Evolutionary conservation across 2,329 filamentous ascomycete genomes (phyloP).

Genomic region (Monosporascus sp.): DNA sequence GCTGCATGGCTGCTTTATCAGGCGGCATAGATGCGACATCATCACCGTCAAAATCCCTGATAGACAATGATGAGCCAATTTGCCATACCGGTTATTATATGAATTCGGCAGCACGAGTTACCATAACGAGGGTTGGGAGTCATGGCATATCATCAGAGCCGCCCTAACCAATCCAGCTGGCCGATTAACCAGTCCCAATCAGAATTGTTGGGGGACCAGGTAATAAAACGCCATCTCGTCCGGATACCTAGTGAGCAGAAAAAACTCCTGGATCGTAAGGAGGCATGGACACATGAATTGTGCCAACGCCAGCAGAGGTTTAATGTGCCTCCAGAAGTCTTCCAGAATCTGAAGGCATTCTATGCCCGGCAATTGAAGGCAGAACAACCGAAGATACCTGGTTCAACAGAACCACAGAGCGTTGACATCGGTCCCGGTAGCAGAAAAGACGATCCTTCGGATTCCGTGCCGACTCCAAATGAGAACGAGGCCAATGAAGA

Average conservation of each 20-base stretch:
- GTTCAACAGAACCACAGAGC: background rate
- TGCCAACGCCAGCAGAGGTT: slow-evolving; percentile 15
- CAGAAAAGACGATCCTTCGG: slow-evolving; percentile 1
- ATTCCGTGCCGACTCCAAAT: slow-evolving; percentile 1
- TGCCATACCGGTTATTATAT: background rate
- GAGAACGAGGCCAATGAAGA: background rate
- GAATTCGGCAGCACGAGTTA: background rate
- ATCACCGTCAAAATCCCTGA: no score
- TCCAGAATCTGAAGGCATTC: slow-evolving; percentile 19
- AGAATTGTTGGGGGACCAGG: slow-evolving; percentile 22
- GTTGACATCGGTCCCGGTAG: background rate
- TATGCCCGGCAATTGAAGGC: slow-evolving; percentile 11
- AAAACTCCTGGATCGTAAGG: slow-evolving; percentile 38
- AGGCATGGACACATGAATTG: slow-evolving; percentile 31
- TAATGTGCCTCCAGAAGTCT: slow-evolving; percentile 29
- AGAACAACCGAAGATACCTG: slow-evolving; percentile 1
- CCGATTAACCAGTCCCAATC: slow-evolving; percentile 10
- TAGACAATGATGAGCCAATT: background rate
- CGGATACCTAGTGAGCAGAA: slow-evolving; percentile 44
- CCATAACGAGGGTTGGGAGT: background rate
- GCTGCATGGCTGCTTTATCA: no score
- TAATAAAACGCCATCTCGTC: slow-evolving; percentile 36
- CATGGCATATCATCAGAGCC: background rate
- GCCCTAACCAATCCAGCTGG: slow-evolving; percentile 3
- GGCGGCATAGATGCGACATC: no score